phyloP scores from a whole-genome alignment of 306 rosid species.

The Fragaria vesca region DNA sequence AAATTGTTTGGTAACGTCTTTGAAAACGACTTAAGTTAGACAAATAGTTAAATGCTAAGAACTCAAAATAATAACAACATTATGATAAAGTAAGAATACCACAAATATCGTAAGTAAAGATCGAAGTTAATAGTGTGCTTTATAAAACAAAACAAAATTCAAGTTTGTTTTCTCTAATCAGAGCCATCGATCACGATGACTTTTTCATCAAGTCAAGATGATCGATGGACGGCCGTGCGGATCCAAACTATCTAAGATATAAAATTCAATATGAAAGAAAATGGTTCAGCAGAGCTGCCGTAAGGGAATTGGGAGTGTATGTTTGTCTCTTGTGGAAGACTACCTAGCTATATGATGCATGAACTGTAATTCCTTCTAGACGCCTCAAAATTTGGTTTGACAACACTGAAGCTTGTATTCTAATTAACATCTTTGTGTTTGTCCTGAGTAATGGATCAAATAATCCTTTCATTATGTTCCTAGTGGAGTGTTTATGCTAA shows the following conservation, averaged over 20 bases:
- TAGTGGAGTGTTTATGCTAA: not conserved
- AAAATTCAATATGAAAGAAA: not conserved
- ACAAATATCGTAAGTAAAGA: too few relatives aligned
- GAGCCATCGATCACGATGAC: not conserved
- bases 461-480: not conserved
- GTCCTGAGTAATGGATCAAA: not conserved
- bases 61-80: too few relatives aligned
- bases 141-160: not conserved
- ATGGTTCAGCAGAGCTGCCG: not conserved
- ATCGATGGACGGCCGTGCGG: not conserved
- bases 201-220: not conserved
- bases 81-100: too few relatives aligned
- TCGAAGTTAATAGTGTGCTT: too few relatives aligned
- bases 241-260: not conserved
- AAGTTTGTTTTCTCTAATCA: not conserved
- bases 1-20: not conserved
- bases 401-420: not conserved
- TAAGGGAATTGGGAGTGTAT: not conserved
- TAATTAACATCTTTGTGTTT: not conserved
- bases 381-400: conserved; percentile 2
- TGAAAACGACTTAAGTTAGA: not conserved
- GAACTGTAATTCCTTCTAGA: not conserved
- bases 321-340: not conserved
- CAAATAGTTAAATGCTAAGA: too few relatives aligned
- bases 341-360: not conserved